Evolutionary conservation across 192 early-diverging fungal species (phyloP), one percentile per base, ranked within the genome.

Genomic region (Geosiphon pyriformis): DNA sequence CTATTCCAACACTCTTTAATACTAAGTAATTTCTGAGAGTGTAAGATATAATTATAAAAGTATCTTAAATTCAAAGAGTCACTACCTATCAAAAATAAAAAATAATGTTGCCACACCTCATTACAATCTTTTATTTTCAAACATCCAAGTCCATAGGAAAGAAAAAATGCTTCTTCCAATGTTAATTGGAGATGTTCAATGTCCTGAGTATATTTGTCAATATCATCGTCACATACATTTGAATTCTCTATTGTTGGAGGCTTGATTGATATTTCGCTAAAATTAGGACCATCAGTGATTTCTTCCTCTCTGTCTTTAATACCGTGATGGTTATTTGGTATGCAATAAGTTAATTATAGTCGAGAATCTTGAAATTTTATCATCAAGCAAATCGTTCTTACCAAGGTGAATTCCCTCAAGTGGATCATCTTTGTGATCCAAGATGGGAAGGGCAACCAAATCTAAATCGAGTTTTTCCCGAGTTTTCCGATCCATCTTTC

Each of bases 81-180:
- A 1, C 1, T 61, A 15, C 12, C 15, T 18, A 31, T 3, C 2
- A 10, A 23, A 8, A 2, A 55, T 27, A 30, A 61, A 23, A 33
- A 26, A 52, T 2, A 7, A 46, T 4, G 59, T 25, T 8, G 71
- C 42, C 15, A 69, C 27, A 56, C 74, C 66, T 59, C 56, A n/a
- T 69, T 54, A 2, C 37, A 30, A 22, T 77, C 72, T 2, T 47
- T 63, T 8, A 89, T 72, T 0, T 69, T 78, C 0, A 94, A 69
- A 33, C 70, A 77, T 18, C 81, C 82, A 18, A 90, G 27, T 33
- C 78, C 83, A 70, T 77, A 82, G 1, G 75, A 69, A 23, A 94
- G 74, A 61, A 92, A 94, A 60, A 91, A 83, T 0, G 85, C 78
- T 67, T 94, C 92, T 52, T 86, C 83, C 2, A 87, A 74, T 29